phyloP scores from a whole-genome alignment of 2,329 filamentous ascomycete genomes.

The Trichoderma sp. region DNA sequence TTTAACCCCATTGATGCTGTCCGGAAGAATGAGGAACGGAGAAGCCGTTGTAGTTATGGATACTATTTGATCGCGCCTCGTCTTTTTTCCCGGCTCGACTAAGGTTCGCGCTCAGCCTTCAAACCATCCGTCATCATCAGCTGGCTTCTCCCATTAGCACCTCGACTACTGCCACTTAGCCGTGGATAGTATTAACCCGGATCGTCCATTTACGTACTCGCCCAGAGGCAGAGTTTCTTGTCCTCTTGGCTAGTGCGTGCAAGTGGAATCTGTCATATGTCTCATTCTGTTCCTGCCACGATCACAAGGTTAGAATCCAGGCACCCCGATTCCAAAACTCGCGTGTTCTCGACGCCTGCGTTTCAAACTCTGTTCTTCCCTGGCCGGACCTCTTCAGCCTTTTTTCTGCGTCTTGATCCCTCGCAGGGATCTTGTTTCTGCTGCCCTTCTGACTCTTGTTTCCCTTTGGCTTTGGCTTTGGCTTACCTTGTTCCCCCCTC shows the following conservation, averaged over 20 bases:
- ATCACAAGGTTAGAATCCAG: not conserved
- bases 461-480: not conserved
- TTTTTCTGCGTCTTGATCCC: not conserved
- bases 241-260: not conserved
- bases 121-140: not conserved
- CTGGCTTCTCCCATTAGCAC: not conserved
- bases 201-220: not conserved
- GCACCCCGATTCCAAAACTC: not conserved
- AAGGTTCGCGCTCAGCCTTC: not conserved
- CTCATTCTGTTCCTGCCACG: not conserved
- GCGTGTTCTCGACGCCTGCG: not conserved
- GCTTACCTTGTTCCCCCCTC: not conserved
- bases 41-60: not conserved
- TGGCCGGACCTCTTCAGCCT: not conserved
- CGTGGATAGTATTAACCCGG: not conserved
- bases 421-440: not conserved
- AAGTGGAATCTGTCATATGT: not conserved
- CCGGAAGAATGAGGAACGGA: conserved; percentile 7
- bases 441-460: conserved; percentile 17
- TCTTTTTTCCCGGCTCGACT: not conserved
- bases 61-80: not conserved
- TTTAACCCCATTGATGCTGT: not conserved
- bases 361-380: conserved; percentile 13
- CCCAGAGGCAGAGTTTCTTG: not conserved
- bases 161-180: not conserved